Percentiles rank a stretch among this genome's conserved stretches.
Conservation (phyloP, 2,329 filamentous ascomycete genomes). For the Colletotrichum endophyticum region DNA sequence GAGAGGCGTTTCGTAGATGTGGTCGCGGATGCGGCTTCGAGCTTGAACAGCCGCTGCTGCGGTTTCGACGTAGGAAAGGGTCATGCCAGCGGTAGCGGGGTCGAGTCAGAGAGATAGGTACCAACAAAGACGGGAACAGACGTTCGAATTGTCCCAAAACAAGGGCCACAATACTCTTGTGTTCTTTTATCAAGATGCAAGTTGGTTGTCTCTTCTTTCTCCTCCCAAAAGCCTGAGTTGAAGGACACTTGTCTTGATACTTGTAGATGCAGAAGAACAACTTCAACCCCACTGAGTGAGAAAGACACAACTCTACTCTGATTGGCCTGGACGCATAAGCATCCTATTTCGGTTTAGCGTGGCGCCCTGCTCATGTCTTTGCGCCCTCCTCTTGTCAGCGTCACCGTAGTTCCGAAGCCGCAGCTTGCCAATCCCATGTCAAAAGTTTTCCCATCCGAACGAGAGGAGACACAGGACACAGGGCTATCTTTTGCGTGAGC, state of each 20-base stretch:
- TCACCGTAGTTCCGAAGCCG: background rate
- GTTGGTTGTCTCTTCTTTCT: background rate
- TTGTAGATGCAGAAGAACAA: background rate
- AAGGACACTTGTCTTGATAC: background rate
- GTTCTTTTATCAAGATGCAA: background rate
- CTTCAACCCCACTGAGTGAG: background rate
- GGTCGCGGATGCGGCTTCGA: constrained; percentile 18
- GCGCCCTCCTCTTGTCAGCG: background rate
- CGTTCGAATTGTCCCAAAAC: background rate
- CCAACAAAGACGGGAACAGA: background rate
- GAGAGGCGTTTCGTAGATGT: constrained; percentile 26
- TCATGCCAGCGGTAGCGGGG: background rate
- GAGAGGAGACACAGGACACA: background rate
- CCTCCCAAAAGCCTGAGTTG: background rate
- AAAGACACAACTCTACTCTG: background rate
- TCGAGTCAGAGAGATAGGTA: background rate
- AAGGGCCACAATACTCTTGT: background rate
- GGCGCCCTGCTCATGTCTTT: background rate
- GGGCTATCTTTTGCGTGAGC: background rate
- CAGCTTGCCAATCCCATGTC: background rate
- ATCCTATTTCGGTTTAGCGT: background rate
- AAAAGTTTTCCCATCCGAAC: background rate
- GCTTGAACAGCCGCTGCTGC: constrained; percentile 21
- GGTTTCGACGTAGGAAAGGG: constrained; percentile 1
- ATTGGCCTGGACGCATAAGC: background rate